Percentiles rank a stretch among this genome's conserved stretches.
These are phyloP conservation scores for Dunaliella sp. DNA, from an alignment of 139 green algal species.

Conservation along the genomic window DNA sequence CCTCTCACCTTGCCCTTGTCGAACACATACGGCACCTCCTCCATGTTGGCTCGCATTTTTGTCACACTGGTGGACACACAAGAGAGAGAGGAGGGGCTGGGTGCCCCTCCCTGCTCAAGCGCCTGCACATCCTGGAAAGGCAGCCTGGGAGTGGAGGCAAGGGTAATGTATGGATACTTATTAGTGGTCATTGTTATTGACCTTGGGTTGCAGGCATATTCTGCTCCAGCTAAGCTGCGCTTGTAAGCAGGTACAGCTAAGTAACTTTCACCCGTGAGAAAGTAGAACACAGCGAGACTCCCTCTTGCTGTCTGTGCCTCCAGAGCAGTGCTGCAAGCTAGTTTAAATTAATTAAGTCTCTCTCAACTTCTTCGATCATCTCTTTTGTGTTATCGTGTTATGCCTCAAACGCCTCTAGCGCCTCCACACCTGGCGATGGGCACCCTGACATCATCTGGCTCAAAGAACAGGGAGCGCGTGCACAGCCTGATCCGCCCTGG, in stretches of 20 bases:
- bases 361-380: too few species aligned
- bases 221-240: too few species aligned
- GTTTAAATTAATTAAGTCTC: too few species aligned
- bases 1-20: constrained; percentile 31
- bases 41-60: constrained; percentile 74
- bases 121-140: background rate
- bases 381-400: too few species aligned
- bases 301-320: too few species aligned
- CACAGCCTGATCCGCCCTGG: constrained; percentile 75
- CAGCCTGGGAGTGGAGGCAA: background rate
- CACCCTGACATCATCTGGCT: constrained; percentile 76
- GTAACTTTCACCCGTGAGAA: too few species aligned
- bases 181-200: too few species aligned
- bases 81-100: background rate
- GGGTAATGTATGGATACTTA: background rate
- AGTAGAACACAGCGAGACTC: too few species aligned
- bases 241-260: too few species aligned
- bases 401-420: too few species aligned
- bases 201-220: too few species aligned
- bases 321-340: too few species aligned
- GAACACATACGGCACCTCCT: constrained; percentile 68
- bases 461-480: constrained; percentile 83
- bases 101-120: background rate
- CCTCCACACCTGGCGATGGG: constrained; percentile 84
- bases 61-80: constrained; percentile 33